Conservation (phyloP, 2,329 filamentous ascomycete genomes). For the Amauroascus verrucosus region DNA sequence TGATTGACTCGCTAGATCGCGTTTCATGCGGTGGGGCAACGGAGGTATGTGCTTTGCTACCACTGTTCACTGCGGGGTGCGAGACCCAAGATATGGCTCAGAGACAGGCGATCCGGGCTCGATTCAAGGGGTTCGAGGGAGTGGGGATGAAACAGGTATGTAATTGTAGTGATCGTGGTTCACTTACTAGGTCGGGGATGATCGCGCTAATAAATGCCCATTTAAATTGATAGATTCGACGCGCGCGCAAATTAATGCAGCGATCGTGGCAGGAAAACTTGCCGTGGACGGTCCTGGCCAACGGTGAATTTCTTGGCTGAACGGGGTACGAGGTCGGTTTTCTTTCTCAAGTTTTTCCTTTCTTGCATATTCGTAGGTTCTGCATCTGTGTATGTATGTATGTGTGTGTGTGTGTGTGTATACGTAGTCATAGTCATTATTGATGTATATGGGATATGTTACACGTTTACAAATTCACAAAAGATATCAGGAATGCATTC, state of each 20-base stretch:
- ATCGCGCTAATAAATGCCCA: too few relatives aligned
- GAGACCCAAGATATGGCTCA: slow-evolving; percentile 52
- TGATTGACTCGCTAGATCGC: slow-evolving; percentile 52
- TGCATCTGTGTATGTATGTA: background rate
- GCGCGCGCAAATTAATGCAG: slow-evolving; percentile 34
- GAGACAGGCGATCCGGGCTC: slow-evolving; percentile 51
- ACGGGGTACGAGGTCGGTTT: background rate
- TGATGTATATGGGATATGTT: too few relatives aligned
- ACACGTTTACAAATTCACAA: too few relatives aligned
- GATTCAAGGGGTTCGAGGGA: slow-evolving; percentile 57
- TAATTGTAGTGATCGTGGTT: too few relatives aligned
- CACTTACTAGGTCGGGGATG: too few relatives aligned
- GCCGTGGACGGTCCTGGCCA: slow-evolving; percentile 32
- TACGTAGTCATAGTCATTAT: background rate
- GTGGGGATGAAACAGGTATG: slow-evolving; percentile 67
- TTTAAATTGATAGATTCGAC: slow-evolving; percentile 30
- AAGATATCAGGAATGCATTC: too few relatives aligned
- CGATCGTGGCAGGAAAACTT: slow-evolving; percentile 30
- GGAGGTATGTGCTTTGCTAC: slow-evolving; percentile 66
- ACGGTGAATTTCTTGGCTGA: slow-evolving; percentile 33
- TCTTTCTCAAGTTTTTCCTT: background rate
- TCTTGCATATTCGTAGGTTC: too few relatives aligned
- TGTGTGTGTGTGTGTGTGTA: background rate
- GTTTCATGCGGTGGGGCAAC: slow-evolving; percentile 58
- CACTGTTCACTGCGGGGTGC: slow-evolving; percentile 74